Evolutionary conservation across 805 yeast genomes (phyloP).

Genomic region (Starmerella riodocensis): DNA sequence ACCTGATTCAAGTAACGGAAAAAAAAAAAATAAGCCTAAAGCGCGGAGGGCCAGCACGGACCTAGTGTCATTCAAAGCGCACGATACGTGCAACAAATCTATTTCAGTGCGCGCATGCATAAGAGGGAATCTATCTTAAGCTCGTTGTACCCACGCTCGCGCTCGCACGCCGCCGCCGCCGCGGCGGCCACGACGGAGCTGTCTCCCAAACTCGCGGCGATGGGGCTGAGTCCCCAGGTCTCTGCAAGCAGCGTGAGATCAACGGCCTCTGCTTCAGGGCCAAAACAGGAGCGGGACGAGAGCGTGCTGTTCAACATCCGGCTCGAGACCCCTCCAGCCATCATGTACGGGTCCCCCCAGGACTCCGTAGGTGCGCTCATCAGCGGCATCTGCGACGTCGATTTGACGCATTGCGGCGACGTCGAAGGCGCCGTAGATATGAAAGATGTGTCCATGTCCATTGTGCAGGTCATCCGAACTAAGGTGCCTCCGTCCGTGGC

Average conservation of each 20-base stretch:
- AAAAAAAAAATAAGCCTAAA: no score
- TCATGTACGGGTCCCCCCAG: conserved; percentile 62
- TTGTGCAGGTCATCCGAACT: conserved; percentile 53
- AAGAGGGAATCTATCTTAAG: conserved; percentile 15
- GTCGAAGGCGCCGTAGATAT: conserved; percentile 40
- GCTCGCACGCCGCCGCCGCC: conserved; percentile 1
- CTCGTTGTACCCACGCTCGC: conserved; percentile 12
- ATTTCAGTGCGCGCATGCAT: conserved; percentile 4
- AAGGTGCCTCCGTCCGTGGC: conserved; percentile 14
- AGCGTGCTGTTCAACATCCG: conserved; percentile 15
- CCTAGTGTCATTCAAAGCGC: no score
- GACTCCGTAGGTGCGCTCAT: conserved; percentile 79
- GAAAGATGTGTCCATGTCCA: conserved; percentile 20
- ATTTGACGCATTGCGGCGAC: conserved; percentile 33
- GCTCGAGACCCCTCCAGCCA: conserved; percentile 82
- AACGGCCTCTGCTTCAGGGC: neutral
- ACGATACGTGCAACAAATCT: no score
- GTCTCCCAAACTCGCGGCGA: neutral
- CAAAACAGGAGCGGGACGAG: conserved; percentile 3
- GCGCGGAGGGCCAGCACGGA: no score
- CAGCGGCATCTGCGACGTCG: conserved; percentile 61
- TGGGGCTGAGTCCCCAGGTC: conserved; percentile 9
- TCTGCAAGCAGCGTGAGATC: conserved; percentile 2
- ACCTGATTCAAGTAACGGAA: no score
- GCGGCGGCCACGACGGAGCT: neutral